Evolutionary conservation across 345 rosid species (phyloP), one percentile per base, ranked within the genome.

Genomic region (Cardamine occulta): DNA sequence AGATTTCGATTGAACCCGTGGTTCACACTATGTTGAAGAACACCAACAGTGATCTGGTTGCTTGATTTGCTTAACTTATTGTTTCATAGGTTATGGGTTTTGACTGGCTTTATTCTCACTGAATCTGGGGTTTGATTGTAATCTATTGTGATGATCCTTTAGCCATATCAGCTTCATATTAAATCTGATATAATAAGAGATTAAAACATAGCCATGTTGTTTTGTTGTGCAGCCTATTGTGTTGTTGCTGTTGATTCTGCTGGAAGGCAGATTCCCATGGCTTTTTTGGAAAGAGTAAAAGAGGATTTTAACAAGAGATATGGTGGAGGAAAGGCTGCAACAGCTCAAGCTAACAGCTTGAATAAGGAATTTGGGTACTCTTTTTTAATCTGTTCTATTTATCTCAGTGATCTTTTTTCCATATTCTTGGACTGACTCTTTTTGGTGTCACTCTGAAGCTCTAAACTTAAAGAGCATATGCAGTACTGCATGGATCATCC

Each of bases 391-490:
- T 75, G 4, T 28, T 54, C 35, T 32, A 26, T 14, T 54, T 9
- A 51, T 35, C 1, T 12, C 4, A 5, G 34, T 2, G 11, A 0
- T 26, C 52, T 26, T 26, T 26, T 2, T 63, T 62, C 11, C 45
- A 13, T 19, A 60, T 45, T 29, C 24, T 48, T 37, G 31, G 31
- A 45, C 73, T 77, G 55, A 68, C 39, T 23, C 42, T 21, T 54
- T 65, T 77, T 56, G 58, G 48, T 32, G 17, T 13, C 2, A 10
- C 8, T 28, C 26, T 62, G 29, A 79, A 96, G 99, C 71, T 63
- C 98, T 72, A 91, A 96, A 75, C 77, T 96, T 88, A 96, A 88
- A 82, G 97, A 87, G 74, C 96, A 93, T 66, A 93, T 96, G 98
- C 93, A 93, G 78, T 96, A 89, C 48, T 96, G 98, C 69, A 86